These are phyloP conservation scores for Rhizopogon salebrosus DNA, from an alignment of 768 basidiomycete genomes.

Conservation along the genomic window DNA sequence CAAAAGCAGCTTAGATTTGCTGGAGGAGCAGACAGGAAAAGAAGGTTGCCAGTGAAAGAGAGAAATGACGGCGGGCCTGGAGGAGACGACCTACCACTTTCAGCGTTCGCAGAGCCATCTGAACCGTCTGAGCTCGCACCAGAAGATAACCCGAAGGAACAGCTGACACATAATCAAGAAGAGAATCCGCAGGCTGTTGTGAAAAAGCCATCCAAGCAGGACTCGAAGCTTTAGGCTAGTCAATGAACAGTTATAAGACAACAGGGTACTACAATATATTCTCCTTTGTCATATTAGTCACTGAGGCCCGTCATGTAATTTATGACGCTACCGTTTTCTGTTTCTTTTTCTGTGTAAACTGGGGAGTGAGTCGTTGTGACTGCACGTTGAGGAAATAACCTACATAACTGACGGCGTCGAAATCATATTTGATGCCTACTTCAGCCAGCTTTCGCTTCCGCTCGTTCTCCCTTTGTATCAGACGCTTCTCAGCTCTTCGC, in stretches of 20 bases:
- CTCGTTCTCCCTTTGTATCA: conserved; percentile 51
- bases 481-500: conserved; percentile 54
- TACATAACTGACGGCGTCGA: conserved; percentile 79
- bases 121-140: conserved; percentile 29
- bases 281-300: neutral
- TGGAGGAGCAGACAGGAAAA: conserved; percentile 1
- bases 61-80: neutral
- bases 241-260: neutral
- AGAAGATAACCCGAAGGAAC: conserved; percentile 19
- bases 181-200: conserved; percentile 26
- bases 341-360: conserved; percentile 30
- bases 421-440: conserved; percentile 83
- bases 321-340: conserved; percentile 18
- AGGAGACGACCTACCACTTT: neutral
- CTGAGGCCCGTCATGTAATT: neutral
- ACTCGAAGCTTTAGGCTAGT: conserved; percentile 1
- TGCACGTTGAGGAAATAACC: conserved; percentile 26
- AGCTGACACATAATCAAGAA: conserved; percentile 21
- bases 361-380: neutral
- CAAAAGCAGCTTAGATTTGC: neutral
- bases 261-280: neutral
- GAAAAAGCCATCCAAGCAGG: neutral
- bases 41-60: neutral
- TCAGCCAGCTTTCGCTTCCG: conserved; percentile 76
- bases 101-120: conserved; percentile 12